These are phyloP conservation scores for Porodaedalea pini DNA, from an alignment of 1,284 basidiomycete genomes.

Conservation along the genomic window DNA sequence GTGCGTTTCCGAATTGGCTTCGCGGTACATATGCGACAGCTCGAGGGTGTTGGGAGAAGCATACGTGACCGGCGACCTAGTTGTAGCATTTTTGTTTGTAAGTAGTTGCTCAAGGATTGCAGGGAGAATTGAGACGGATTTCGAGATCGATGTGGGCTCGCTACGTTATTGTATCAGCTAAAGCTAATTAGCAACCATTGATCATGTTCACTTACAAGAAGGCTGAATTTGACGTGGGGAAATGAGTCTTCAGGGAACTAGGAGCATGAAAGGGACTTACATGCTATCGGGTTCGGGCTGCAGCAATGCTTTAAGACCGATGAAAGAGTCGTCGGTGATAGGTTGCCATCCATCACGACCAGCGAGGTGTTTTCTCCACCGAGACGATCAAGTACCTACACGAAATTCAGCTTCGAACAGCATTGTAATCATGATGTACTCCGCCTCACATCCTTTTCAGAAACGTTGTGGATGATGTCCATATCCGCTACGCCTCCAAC, in stretches of 20 bases:
- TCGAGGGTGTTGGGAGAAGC: constrained; percentile 81
- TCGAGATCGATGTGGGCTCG: constrained; percentile 86
- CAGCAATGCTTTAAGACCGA: constrained; percentile 7
- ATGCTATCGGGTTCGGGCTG: constrained; percentile 45
- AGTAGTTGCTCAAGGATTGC: constrained; percentile 44
- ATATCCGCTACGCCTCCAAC: constrained; percentile 90
- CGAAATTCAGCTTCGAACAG: constrained; percentile 40
- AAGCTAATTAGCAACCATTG: too few relatives aligned
- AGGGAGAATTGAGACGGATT: constrained; percentile 68
- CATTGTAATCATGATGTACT: neutral
- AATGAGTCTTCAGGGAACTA: constrained; percentile 1
- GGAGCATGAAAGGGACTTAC: constrained; percentile 39
- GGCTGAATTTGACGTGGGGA: neutral
- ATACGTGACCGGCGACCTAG: constrained; percentile 54
- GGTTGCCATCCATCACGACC: constrained; percentile 83
- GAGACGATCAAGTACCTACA: constrained; percentile 26
- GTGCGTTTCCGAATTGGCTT: constrained; percentile 42
- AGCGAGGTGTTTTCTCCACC: constrained; percentile 44
- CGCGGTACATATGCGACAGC: constrained; percentile 61
- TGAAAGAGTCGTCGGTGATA: constrained; percentile 39
- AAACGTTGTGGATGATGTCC: constrained; percentile 61
- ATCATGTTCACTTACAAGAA: constrained; percentile 19
- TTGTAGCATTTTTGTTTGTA: constrained; percentile 23
- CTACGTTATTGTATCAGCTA: constrained; percentile 35
- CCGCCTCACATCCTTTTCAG: constrained; percentile 24